A percentile compares a stretch with the other conserved stretches of the same genome.
phyloP scores from a whole-genome alignment of 2,329 filamentous ascomycete genomes.

The Beauveria bassiana region DNA sequence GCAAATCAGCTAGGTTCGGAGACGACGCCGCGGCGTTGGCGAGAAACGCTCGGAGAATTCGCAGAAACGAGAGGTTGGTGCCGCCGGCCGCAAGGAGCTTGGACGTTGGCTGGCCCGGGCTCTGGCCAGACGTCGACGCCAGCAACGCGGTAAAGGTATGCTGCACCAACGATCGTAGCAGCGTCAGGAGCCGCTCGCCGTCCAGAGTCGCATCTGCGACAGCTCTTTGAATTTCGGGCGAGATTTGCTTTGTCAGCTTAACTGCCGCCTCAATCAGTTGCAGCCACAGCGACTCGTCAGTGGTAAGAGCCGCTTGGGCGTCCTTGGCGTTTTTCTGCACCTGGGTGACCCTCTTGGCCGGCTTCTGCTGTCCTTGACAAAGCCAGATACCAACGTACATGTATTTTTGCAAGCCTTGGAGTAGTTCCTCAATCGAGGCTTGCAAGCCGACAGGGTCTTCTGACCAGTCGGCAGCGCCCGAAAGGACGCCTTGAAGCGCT shows the following conservation, averaged over 20 bases:
- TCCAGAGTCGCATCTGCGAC: conserved; percentile 34
- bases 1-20: conserved; percentile 79
- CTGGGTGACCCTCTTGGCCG: conserved; percentile 36
- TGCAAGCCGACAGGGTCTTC: conserved; percentile 44
- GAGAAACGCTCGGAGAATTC: conserved; percentile 82
- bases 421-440: conserved; percentile 63
- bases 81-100: conserved; percentile 31
- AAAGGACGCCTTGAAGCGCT: conserved; percentile 65
- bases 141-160: conserved; percentile 84
- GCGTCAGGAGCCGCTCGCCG: conserved; percentile 52
- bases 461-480: conserved; percentile 48
- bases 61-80: conserved; percentile 72
- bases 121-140: conserved; percentile 57
- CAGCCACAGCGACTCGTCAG: conserved; percentile 53
- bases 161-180: conserved; percentile 75
- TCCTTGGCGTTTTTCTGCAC: conserved; percentile 46
- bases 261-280: conserved; percentile 53
- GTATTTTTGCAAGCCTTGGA: conserved; percentile 79
- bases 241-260: conserved; percentile 56
- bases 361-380: conserved; percentile 76
- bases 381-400: conserved; percentile 91
- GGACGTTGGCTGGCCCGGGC: conserved; percentile 24
- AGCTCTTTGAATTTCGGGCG: conserved; percentile 41
- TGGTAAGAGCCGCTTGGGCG: conserved; percentile 36
- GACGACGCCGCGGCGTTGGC: conserved; percentile 72